Evolutionary conservation across 2,329 filamentous ascomycete species (phyloP).

Genomic region (Calonectria henricotiae): DNA sequence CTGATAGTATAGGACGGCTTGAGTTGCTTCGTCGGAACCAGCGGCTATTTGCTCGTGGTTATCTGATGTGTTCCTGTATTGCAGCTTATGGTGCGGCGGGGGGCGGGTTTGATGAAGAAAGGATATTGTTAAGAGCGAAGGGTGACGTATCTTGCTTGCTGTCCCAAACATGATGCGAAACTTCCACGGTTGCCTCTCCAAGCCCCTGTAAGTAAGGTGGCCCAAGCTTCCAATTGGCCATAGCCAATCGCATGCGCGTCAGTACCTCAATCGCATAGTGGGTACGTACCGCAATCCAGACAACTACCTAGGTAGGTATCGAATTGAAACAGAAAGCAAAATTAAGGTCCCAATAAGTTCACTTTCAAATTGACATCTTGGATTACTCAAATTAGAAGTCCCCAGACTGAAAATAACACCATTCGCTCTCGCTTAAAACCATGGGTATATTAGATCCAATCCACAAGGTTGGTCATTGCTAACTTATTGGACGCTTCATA

Average conservation of each 20-base stretch:
- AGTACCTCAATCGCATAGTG: constrained; percentile 33
- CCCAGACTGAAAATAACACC: constrained; percentile 11
- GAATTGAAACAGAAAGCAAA: too few relatives aligned
- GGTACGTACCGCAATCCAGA: constrained; percentile 14
- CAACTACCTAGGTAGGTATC: too few relatives aligned
- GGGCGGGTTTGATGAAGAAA: constrained; percentile 22
- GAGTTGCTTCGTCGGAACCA: neutral
- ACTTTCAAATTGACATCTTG: neutral
- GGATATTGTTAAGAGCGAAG: constrained; percentile 42
- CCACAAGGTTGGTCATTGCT: constrained; percentile 18
- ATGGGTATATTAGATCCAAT: constrained; percentile 40
- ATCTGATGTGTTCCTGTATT: neutral
- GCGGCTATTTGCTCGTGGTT: neutral
- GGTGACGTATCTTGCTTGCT: constrained; percentile 50
- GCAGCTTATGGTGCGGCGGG: neutral
- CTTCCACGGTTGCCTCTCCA: constrained; percentile 55
- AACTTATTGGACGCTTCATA: constrained; percentile 19
- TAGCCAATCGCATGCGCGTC: constrained; percentile 46
- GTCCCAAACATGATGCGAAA: constrained; percentile 45
- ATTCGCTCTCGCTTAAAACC: constrained; percentile 30
- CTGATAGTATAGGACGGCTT: neutral
- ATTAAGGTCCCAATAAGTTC: too few relatives aligned
- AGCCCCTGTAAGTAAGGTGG: constrained; percentile 46
- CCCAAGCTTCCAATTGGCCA: constrained; percentile 47
- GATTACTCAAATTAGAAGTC: neutral